Evolutionary conservation across 2,329 filamentous ascomycete species (phyloP).

Genomic region (Didymellaceae sp.): DNA sequence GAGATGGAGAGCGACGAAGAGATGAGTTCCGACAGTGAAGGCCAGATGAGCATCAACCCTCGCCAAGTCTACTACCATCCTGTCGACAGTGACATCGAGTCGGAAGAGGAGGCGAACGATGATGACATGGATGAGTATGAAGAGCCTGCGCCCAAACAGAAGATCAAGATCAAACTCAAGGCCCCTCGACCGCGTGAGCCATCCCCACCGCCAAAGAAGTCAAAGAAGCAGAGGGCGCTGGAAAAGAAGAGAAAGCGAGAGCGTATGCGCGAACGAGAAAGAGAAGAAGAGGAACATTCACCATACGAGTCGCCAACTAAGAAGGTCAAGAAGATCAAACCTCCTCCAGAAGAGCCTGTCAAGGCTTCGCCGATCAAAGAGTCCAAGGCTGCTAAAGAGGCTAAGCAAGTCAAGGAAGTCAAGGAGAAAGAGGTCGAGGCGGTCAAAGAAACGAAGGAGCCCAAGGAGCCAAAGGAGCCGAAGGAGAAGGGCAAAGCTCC

Average conservation of each 20-base stretch:
- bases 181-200: slow-evolving; percentile 15
- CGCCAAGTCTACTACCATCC: slow-evolving; percentile 43
- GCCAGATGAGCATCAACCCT: slow-evolving; percentile 42
- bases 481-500: slow-evolving; percentile 36
- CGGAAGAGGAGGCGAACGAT: slow-evolving; percentile 36
- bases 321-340: slow-evolving; percentile 41
- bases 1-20: slow-evolving; percentile 59
- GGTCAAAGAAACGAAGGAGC: slow-evolving; percentile 21
- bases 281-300: slow-evolving; percentile 33
- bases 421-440: slow-evolving; percentile 25
- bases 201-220: slow-evolving; percentile 24
- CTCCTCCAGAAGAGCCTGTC: slow-evolving; percentile 14
- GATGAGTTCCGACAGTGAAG: slow-evolving; percentile 42
- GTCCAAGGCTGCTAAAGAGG: slow-evolving; percentile 13
- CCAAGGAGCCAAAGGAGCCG: slow-evolving; percentile 27
- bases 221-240: slow-evolving; percentile 31
- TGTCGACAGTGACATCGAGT: slow-evolving; percentile 33
- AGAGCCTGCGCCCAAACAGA: slow-evolving; percentile 44
- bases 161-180: slow-evolving; percentile 42
- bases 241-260: slow-evolving; percentile 36
- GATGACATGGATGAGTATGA: slow-evolving; percentile 49
- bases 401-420: slow-evolving; percentile 18
- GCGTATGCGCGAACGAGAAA: not conserved
- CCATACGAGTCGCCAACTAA: slow-evolving; percentile 39
- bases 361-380: slow-evolving; percentile 22